Evolutionary conservation across 495 filamentous ascomycete species (phyloP), one percentile per base, ranked within the genome.

Genomic region (Glonium stellatum): DNA sequence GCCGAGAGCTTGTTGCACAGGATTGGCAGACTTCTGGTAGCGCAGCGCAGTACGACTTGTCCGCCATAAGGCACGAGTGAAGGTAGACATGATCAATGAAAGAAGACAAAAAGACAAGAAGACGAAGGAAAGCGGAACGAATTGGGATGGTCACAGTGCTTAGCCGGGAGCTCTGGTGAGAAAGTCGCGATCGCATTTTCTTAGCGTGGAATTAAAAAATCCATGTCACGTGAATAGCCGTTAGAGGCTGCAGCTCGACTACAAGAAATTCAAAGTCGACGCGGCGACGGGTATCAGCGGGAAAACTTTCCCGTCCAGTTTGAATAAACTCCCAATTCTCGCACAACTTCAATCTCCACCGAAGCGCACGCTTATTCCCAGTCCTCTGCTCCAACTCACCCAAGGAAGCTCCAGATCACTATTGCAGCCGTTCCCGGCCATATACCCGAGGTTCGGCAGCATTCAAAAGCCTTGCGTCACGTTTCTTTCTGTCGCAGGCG

Each of bases 1-100:
- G 63, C 80, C 80, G 60, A 89, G 80, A 71, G 85, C 83, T 75
- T 87, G 83, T 53, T 71, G 72, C 0, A 76, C 55, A 6, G 73
- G 75, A 57, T 69, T 78, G 50, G 60, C 21, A 18, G 57, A 58
- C 11, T 19, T 66, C n/a, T 64, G 59, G 54, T 51, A 58, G 5
- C 69, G 66, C 54, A 75, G 54, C n/a, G 70, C 66, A 46, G 67
- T 67, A 54, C 72, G 71, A 44, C 66, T 60, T n/a, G 75, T 73
- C 35, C 64, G 71, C 34, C 74, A 62, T 51, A 78, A 64, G 21
- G 66, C 60, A 15, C 67, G 68, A 56, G 73, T 76, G 71, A 76
- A 78, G 74, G 74, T 72, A 72, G 75, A 75, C 78, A 70, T 76
- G 76, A 70, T 84, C 82, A 89, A 76, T 34, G 86, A 56, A 59